Conservation (phyloP, 2,329 filamentous ascomycete genomes). For the Coleophoma cylindrospora region DNA sequence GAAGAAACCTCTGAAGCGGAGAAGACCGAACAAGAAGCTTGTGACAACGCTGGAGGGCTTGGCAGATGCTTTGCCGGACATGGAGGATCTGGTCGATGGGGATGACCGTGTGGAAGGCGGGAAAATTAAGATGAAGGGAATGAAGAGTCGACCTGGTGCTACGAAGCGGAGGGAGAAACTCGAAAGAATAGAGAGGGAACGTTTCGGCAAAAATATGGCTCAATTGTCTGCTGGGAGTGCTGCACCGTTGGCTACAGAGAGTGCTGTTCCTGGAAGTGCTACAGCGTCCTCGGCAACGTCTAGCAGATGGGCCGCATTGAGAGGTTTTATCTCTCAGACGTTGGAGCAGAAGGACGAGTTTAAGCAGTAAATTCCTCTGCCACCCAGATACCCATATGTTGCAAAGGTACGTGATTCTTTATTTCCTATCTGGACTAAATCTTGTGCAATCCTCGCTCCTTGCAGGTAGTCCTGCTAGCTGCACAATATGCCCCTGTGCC, state of each 20-base stretch:
- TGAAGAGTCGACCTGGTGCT: constrained; percentile 72
- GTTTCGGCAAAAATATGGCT: constrained; percentile 81
- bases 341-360: constrained; percentile 88
- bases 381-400: background rate
- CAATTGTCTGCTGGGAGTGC: constrained; percentile 42
- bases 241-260: constrained; percentile 6
- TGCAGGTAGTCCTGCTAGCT: no score
- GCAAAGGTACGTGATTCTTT: no score
- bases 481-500: no score
- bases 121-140: constrained; percentile 67
- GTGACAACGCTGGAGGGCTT: constrained; percentile 70
- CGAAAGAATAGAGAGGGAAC: constrained; percentile 73
- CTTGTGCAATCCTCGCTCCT: background rate
- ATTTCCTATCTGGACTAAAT: background rate
- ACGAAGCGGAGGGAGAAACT: constrained; percentile 79
- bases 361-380: constrained; percentile 12
- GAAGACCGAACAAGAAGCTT: constrained; percentile 72
- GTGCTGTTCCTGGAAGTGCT: constrained; percentile 4
- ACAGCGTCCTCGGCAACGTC: constrained; percentile 33
- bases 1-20: constrained; percentile 53
- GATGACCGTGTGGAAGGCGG: constrained; percentile 41
- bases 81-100: constrained; percentile 32
- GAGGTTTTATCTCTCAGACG: constrained; percentile 78
- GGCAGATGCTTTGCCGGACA: constrained; percentile 70
- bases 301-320: constrained; percentile 73